phyloP scores from a whole-genome alignment of 176 grass and related monocot genomes.

The Oryza australiensis region DNA sequence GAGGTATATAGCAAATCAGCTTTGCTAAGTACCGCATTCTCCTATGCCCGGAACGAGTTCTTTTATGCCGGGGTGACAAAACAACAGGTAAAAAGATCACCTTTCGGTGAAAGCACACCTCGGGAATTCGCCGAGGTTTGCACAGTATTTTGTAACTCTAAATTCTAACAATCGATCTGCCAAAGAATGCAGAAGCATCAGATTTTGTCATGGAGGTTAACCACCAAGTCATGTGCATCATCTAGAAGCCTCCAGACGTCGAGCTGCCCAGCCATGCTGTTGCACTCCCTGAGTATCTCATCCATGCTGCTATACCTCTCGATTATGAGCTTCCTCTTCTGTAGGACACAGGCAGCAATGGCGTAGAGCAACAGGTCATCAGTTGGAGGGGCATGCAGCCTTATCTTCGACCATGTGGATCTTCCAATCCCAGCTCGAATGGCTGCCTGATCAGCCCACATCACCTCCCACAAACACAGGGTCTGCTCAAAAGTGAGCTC shows the following conservation, averaged over 20 bases:
- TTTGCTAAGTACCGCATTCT: slow-evolving; percentile 38
- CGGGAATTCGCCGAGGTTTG: slow-evolving; percentile 21
- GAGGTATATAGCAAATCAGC: slow-evolving; percentile 11
- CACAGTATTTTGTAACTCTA: background rate
- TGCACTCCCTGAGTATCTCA: slow-evolving; percentile 87
- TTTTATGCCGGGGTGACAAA: slow-evolving; percentile 34
- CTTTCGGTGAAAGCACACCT: slow-evolving; percentile 40
- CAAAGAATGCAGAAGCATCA: slow-evolving; percentile 40
- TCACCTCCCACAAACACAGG: slow-evolving; percentile 87
- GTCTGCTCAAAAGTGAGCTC: slow-evolving; percentile 95
- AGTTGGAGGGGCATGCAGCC: slow-evolving; percentile 78
- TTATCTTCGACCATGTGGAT: slow-evolving; percentile 80
- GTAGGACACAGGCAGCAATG: slow-evolving; percentile 83
- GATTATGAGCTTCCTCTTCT: slow-evolving; percentile 89
- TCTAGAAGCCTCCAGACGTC: slow-evolving; percentile 93
- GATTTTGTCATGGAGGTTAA: slow-evolving; percentile 87
- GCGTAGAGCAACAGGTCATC: slow-evolving; percentile 91
- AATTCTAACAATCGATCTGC: slow-evolving; percentile 29
- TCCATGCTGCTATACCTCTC: slow-evolving; percentile 94
- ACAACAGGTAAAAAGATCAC: slow-evolving; percentile 20
- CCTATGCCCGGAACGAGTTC: slow-evolving; percentile 31
- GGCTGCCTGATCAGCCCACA: slow-evolving; percentile 97
- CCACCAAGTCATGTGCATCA: slow-evolving; percentile 81
- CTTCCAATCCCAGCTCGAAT: slow-evolving; percentile 75
- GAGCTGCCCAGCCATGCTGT: slow-evolving; percentile 80